phyloP scores from a whole-genome alignment of 768 basidiomycete genomes.

The Leccinum fibrillosum region DNA sequence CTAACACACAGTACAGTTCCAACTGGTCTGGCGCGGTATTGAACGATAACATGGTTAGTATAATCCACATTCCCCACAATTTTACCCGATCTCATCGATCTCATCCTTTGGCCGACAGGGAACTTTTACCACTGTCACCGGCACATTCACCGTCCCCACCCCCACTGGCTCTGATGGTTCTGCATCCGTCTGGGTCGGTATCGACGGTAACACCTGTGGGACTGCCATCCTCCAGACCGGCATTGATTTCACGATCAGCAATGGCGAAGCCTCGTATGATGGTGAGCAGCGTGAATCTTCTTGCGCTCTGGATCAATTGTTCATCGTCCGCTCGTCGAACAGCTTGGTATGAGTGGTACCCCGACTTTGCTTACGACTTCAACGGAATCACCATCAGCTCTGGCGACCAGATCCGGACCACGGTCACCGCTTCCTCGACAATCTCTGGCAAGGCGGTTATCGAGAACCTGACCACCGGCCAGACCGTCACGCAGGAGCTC shows the following conservation, averaged over 20 bases:
- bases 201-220: background rate
- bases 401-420: background rate
- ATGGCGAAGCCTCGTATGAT: background rate
- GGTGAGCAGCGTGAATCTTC: background rate
- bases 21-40: background rate
- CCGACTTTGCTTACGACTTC: background rate
- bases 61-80: background rate
- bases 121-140: background rate
- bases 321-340: background rate
- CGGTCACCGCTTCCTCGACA: background rate
- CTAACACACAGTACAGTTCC: background rate
- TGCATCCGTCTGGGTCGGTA: background rate
- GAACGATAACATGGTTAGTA: background rate
- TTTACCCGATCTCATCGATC: background rate
- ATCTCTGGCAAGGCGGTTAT: background rate
- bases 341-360: background rate
- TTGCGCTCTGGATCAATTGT: background rate
- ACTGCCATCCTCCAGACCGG: background rate
- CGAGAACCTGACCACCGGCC: background rate
- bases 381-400: background rate
- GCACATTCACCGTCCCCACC: background rate
- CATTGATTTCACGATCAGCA: background rate
- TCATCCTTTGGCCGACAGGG: background rate
- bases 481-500: background rate
- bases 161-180: background rate